phyloP scores from a whole-genome alignment of 352 stramenopile species.

The Pythium dissotocum region DNA sequence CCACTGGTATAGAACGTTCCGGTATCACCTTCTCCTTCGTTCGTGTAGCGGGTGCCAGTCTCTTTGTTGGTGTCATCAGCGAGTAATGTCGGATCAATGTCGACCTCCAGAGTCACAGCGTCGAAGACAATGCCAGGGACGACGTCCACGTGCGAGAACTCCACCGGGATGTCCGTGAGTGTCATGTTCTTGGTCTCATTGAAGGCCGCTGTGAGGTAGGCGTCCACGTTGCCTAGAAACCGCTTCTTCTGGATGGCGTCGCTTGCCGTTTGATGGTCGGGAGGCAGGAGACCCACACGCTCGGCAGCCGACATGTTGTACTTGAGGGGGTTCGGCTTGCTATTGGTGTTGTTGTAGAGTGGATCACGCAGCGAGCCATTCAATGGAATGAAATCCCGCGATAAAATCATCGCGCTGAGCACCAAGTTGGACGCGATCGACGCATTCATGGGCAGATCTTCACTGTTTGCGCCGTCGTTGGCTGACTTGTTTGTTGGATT shows the following conservation, averaged over 20 bases:
- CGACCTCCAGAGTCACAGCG: background rate
- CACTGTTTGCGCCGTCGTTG: background rate
- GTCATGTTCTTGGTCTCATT: background rate
- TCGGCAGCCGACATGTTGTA: background rate
- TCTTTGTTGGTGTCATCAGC: background rate
- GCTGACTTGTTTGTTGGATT: background rate
- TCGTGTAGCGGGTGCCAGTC: background rate
- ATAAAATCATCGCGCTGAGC: background rate
- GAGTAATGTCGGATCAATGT: background rate
- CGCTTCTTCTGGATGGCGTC: background rate
- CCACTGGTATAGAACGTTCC: background rate
- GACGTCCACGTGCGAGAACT: background rate
- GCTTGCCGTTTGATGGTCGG: background rate
- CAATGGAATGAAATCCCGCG: background rate
- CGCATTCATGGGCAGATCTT: constrained; percentile 1
- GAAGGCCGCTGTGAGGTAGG: background rate
- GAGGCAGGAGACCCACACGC: background rate
- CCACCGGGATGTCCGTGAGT: background rate
- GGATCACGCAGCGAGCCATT: background rate
- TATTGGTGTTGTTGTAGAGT: background rate
- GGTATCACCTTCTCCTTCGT: background rate
- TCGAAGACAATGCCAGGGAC: background rate
- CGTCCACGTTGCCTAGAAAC: background rate
- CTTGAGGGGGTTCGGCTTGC: background rate
- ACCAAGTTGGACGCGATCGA: background rate